Evolutionary conservation across 2,329 filamentous ascomycete genomes (phyloP).

Genomic region (Metarhizium rileyi): DNA sequence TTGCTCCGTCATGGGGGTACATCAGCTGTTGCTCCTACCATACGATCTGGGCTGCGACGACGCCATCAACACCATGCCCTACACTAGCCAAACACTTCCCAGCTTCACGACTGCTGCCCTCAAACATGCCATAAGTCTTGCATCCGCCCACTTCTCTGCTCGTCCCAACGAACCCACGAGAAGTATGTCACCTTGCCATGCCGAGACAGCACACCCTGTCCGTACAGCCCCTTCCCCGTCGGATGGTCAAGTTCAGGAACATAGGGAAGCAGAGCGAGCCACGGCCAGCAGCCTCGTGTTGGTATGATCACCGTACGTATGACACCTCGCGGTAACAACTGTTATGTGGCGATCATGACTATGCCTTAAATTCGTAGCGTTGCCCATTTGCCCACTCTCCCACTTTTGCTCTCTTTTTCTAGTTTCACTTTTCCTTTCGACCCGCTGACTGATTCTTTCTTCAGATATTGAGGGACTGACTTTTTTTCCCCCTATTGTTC

Average conservation of each 20-base stretch:
- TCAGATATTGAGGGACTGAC: background rate
- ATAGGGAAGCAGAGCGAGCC: background rate
- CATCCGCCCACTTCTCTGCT: background rate
- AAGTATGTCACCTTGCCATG: background rate
- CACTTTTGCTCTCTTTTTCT: background rate
- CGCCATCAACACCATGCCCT: constrained; percentile 6
- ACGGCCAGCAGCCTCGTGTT: background rate
- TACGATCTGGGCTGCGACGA: background rate
- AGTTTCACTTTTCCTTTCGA: background rate
- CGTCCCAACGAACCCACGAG: background rate
- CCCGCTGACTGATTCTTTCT: background rate
- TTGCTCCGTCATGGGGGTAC: background rate
- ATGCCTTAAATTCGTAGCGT: background rate
- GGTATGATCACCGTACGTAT: background rate
- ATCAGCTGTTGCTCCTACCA: background rate
- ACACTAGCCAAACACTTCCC: background rate
- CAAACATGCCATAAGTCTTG: background rate
- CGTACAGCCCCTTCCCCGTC: background rate
- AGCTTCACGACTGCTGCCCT: background rate
- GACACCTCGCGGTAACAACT: background rate
- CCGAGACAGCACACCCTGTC: background rate
- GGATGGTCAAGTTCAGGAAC: background rate
- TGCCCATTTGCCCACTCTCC: background rate
- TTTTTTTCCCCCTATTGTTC: background rate
- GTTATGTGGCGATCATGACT: background rate